Conservation (phyloP, 2,329 filamentous ascomycete species). For the Grosmannia huntii region DNA sequence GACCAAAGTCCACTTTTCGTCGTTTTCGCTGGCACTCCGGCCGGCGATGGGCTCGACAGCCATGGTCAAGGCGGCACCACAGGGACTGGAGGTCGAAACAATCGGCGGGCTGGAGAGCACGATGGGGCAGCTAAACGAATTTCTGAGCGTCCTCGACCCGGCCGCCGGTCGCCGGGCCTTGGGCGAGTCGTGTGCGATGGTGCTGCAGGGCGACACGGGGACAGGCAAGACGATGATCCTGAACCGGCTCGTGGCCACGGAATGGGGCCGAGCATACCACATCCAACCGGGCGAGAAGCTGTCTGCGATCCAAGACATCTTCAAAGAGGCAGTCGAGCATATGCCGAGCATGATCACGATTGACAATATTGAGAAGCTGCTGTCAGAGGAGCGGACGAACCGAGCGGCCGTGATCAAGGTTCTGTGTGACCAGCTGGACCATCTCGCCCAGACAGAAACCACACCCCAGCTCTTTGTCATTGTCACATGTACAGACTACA, state of each 20-base stretch:
- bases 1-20: constrained; percentile 23
- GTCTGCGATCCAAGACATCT: constrained; percentile 49
- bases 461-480: constrained; percentile 54
- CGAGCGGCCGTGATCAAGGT: constrained; percentile 35
- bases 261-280: constrained; percentile 58
- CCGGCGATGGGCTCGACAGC: background rate
- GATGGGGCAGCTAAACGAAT: constrained; percentile 51
- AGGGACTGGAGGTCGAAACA: constrained; percentile 28
- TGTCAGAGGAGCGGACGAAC: constrained; percentile 44
- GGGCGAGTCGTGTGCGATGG: constrained; percentile 38
- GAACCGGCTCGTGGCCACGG: constrained; percentile 49
- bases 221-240: constrained; percentile 76
- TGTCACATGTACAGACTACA: constrained; percentile 58
- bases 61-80: background rate
- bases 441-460: constrained; percentile 10
- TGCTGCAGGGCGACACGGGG: constrained; percentile 70
- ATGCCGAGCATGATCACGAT: constrained; percentile 71
- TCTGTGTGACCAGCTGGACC: constrained; percentile 42
- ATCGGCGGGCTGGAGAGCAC: constrained; percentile 59
- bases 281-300: constrained; percentile 45
- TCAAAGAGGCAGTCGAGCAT: constrained; percentile 53
- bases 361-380: constrained; percentile 61
- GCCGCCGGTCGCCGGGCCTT: constrained; percentile 11
- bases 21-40: constrained; percentile 13
- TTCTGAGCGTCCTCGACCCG: constrained; percentile 30